A percentile compares a stretch with the other conserved stretches of the same genome.
Evolutionary conservation across 2,329 filamentous ascomycete species (phyloP).

Genomic region (Colletotrichum lentis): DNA sequence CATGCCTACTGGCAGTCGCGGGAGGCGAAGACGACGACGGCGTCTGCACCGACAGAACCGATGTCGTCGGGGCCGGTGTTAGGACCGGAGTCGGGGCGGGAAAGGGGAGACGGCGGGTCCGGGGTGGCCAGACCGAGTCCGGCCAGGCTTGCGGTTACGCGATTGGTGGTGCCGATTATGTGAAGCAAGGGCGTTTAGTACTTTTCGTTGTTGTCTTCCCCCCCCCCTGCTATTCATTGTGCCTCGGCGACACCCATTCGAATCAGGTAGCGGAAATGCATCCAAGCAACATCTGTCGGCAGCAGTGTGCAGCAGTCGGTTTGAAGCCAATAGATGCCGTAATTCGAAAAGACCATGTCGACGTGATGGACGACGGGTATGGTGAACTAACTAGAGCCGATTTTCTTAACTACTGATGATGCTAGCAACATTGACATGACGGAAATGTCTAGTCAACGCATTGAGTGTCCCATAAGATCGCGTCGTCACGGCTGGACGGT

Average conservation of each 20-base stretch:
- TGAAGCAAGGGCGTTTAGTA: not conserved
- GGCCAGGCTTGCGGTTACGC: conserved; percentile 6
- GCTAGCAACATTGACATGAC: not conserved
- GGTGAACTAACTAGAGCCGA: not conserved
- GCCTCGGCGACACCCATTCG: not conserved
- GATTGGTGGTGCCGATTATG: not conserved
- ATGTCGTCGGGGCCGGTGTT: conserved; percentile 16
- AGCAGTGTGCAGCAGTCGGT: not conserved
- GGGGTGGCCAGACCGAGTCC: conserved; percentile 14
- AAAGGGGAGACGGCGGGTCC: conserved; percentile 9
- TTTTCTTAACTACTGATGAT: not conserved
- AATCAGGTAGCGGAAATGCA: no score
- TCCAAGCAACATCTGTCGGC: no score
- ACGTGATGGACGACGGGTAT: not conserved
- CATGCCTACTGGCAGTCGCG: conserved; percentile 45
- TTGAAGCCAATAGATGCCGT: not conserved
- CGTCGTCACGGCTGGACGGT: conserved; percentile 6
- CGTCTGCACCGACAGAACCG: conserved; percentile 11
- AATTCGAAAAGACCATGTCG: not conserved
- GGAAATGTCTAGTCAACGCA: not conserved
- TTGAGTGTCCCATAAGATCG: not conserved
- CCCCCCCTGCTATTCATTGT: no score
- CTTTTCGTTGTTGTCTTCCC: not conserved
- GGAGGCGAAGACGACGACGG: conserved; percentile 24
- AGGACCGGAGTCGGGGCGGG: conserved; percentile 9